Percentiles rank a stretch among this genome's conserved stretches.
Evolutionary conservation across 2,329 filamentous ascomycete species (phyloP).

Genomic region (Verticillium albo-atrum): DNA sequence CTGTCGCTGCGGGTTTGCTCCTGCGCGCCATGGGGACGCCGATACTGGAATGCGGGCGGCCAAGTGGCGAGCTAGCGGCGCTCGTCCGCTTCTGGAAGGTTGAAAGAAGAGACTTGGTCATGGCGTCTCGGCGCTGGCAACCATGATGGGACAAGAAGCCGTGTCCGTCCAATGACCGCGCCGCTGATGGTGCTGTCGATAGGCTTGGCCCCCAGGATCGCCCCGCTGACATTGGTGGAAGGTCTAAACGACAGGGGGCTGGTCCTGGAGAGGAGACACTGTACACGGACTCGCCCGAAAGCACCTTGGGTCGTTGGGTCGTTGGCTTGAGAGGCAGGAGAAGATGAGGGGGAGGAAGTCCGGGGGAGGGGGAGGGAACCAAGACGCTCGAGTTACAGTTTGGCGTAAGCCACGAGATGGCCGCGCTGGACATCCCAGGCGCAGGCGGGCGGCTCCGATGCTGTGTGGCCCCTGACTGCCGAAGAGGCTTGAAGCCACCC

Average conservation of each 20-base stretch:
- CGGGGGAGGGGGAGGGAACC: background rate
- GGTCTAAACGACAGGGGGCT: background rate
- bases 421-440: background rate
- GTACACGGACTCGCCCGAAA: background rate
- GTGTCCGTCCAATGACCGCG: background rate
- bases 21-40: background rate
- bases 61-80: slow-evolving; percentile 14
- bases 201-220: background rate
- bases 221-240: background rate
- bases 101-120: slow-evolving; percentile 13
- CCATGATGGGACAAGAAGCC: background rate
- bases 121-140: background rate
- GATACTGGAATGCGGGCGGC: background rate
- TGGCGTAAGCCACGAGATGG: background rate
- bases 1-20: background rate
- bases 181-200: background rate
- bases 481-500: background rate
- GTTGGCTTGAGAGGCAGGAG: background rate
- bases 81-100: slow-evolving; percentile 20
- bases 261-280: background rate
- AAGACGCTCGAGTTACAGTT: background rate
- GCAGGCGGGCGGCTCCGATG: background rate
- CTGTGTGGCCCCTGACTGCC: background rate
- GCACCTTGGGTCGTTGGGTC: background rate
- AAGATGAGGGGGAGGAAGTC: background rate